Percentiles rank a stretch among this genome's conserved stretches.
phyloP scores from a whole-genome alignment of 768 basidiomycete genomes.

The Fibroporia radiculosa region DNA sequence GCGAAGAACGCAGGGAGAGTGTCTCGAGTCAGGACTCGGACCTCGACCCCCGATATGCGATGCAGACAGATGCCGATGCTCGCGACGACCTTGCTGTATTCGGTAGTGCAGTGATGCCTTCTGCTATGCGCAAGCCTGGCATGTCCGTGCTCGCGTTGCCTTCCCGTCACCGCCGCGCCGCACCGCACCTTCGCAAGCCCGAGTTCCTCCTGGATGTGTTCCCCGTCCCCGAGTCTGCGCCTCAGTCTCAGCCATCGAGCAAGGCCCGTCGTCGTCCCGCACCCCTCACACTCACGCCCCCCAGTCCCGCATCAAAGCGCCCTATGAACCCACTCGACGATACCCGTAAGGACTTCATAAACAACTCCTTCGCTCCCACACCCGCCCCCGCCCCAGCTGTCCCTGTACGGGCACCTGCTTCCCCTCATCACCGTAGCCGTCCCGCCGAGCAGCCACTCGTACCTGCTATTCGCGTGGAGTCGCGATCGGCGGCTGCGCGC shows the following conservation, averaged over 20 bases:
- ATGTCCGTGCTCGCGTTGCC: conserved; percentile 31
- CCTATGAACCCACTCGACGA: conserved; percentile 30
- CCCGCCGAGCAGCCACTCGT: conserved; percentile 1
- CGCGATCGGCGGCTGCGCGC: conserved; percentile 14
- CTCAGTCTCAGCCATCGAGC: conserved; percentile 11
- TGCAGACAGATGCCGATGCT: conserved; percentile 29
- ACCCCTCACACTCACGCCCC: conserved; percentile 32
- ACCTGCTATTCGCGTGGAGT: conserved; percentile 8
- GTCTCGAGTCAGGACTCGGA: conserved; percentile 48
- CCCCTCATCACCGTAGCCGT: background rate
- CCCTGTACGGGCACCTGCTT: background rate
- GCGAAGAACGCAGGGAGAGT: conserved; percentile 34
- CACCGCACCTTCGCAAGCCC: conserved; percentile 31
- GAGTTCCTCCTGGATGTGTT: conserved; percentile 27
- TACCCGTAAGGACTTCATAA: conserved; percentile 34
- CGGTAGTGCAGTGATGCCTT: conserved; percentile 20
- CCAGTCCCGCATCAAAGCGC: conserved; percentile 23
- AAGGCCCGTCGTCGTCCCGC: conserved; percentile 34
- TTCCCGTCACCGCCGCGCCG: conserved; percentile 25
- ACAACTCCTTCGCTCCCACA: conserved; percentile 35
- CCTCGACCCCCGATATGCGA: conserved; percentile 40
- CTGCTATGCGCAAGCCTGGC: conserved; percentile 22
- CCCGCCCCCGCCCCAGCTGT: conserved; percentile 7
- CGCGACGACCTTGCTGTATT: conserved; percentile 29
- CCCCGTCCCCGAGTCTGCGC: conserved; percentile 20